Base-by-base conservation (phyloP, 2,329 filamentous ascomycete species). In the Pseudogymnoascus sp. region DNA sequence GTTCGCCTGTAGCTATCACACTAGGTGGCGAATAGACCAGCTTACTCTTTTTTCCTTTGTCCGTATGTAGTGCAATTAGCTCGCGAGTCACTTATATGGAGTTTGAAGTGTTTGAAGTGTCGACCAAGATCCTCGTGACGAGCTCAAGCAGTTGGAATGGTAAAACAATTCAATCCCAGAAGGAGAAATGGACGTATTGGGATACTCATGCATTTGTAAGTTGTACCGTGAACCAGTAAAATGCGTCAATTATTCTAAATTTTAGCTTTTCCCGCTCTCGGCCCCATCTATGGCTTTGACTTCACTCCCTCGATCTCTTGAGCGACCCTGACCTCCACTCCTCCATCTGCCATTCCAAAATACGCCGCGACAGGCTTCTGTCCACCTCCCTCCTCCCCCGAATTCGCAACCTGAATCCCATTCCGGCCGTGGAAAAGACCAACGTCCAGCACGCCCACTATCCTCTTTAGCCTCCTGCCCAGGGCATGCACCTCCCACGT, bases 351-450 rank as follows among this genome's bases (percentile, higher is more conserved):
- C 85, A 95, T 90, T 37, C 95, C 95, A 77, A 98, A 99, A 78
- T 98, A 99, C 24, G 91, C 93, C 28, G 92, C 92, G 11, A 97
- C 83, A 0, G 95, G 95, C 78, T 93, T 96, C 78, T 97, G 91
- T 0, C 90, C 92, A 59, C 89, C 88, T 59, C 85, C 77, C 62
- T 82, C 79, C 71, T 81, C 77, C 67, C 85, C 81, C 64, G 82
- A 79, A 62, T 82, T 79, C 43, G 83, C 84, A 65, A 85, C 84
- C 74, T 96, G 81, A 14, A 84, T 79, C 0, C 93, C 93, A 65
- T 93, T 93, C 70, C 87, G 73, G 3, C 93, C 93, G 43, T 87
- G 85, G 79, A 99, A 99, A 53, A 99, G 82, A 12, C 95, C 95
- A 28, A 96, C 93, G 73, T 96, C 95, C 61, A 97, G 81, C 7